Conservation (phyloP, 2,329 filamentous ascomycete species). For the Colletotrichum nymphaeae region DNA sequence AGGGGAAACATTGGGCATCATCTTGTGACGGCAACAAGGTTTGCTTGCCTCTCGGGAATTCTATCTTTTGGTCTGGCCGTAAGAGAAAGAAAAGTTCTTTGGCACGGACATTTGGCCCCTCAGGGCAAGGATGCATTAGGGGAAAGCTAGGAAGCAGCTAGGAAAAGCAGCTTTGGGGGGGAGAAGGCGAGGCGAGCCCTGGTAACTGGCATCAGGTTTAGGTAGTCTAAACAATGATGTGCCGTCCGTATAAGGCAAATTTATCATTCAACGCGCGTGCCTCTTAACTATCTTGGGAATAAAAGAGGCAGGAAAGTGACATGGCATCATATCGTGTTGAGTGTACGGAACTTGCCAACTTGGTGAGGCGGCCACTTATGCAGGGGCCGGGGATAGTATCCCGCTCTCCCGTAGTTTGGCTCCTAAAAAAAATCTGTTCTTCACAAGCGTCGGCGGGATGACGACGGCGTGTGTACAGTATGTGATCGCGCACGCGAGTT, state of each 20-base stretch:
- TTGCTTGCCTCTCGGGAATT: not conserved
- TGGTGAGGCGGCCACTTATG: conserved; percentile 2
- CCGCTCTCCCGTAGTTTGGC: conserved; percentile 9
- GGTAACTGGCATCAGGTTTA: not conserved
- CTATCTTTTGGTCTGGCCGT: conserved; percentile 20
- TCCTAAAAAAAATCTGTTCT: not conserved
- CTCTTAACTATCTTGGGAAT: not conserved
- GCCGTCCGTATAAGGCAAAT: not conserved
- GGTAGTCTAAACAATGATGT: not conserved
- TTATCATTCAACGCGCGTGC: not conserved
- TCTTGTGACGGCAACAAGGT: conserved; percentile 3
- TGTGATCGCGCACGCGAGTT: not conserved
- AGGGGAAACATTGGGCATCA: conserved; percentile 15
- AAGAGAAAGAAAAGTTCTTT: not conserved
- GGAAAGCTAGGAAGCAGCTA: not conserved
- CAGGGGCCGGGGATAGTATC: conserved; percentile 23
- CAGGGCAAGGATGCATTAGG: not conserved
- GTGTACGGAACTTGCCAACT: not conserved
- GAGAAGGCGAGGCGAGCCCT: not conserved
- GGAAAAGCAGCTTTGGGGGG: not conserved
- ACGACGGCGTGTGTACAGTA: not conserved
- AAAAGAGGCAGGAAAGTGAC: not conserved
- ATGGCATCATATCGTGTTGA: not conserved
- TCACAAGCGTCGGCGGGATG: not conserved
- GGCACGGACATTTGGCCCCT: not conserved